phyloP scores from a whole-genome alignment of 1,284 basidiomycete genomes.

The Malassezia arunalokei region DNA sequence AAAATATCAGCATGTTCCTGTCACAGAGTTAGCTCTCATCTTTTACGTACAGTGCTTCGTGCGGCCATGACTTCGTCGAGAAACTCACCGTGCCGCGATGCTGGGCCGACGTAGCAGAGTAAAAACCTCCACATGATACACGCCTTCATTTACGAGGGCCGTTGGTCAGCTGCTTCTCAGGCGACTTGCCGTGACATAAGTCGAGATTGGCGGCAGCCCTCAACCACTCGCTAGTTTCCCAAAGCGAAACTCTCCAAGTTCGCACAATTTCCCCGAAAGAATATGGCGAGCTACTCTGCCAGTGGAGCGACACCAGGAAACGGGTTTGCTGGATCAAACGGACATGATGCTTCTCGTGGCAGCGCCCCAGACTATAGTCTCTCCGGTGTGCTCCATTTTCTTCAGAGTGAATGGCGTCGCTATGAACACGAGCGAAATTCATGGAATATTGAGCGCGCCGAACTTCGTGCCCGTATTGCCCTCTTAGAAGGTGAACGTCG shows the following conservation, averaged over 20 bases:
- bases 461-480: conserved; percentile 97
- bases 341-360: neutral
- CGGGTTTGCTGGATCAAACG: neutral
- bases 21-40: neutral
- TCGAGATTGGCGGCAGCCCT: too few species aligned
- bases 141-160: too few species aligned
- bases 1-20: conserved; percentile 17
- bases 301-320: conserved; percentile 3
- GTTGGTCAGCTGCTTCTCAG: too few species aligned
- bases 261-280: neutral
- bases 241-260: too few species aligned
- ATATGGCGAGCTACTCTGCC: conserved; percentile 10
- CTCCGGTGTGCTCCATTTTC: conserved; percentile 85
- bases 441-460: conserved; percentile 98
- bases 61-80: too few species aligned
- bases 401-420: conserved; percentile 93
- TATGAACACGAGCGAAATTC: conserved; percentile 89
- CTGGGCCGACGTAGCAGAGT: too few species aligned
- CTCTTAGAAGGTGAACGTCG: conserved; percentile 88
- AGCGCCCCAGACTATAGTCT: conserved; percentile 53
- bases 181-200: too few species aligned
- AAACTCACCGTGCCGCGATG: too few species aligned
- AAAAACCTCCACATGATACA: too few species aligned
- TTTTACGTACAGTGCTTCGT: too few species aligned
- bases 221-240: too few species aligned